Base-by-base conservation (phyloP, 371 early-diverging fungal species). In the Chytridium lagenaria region DNA sequence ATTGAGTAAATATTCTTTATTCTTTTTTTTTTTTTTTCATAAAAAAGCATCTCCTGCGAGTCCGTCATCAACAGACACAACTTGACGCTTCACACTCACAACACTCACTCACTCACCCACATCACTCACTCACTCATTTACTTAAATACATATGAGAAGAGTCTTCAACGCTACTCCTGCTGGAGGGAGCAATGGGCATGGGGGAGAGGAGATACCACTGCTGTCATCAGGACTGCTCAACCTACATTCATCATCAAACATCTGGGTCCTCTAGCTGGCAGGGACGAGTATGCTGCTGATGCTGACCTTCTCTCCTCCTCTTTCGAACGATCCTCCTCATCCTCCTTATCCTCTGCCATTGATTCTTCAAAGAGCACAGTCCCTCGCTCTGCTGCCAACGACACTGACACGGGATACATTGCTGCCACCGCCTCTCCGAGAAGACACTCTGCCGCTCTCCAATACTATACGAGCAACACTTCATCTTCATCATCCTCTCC, bases 231-330 rank as follows among this genome's bases (percentile, higher is more conserved):
- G 44, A 44, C 44, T 44, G 44, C 44, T 44, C 44, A 57, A 30
- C 57, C 57, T 7, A 57, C 57, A 5, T 7, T 57, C 57, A 57
- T 57, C 57, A 57, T 57, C 57, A 57, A 57, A 23, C 57, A 57
- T 57, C 26, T 57, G 15, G 57, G 57, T 30, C 57, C 57, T 7
- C 44, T 44, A 19, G 44, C 44, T 19, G 44, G 44, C 7, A 7
- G 44, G 19, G 44, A 44, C 19, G 44, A 44, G 19, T 44, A 12
- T 19, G 44, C 44, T 12, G 44, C 44, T n/a, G n/a, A n/a, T n/a
- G n/a, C n/a, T n/a, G n/a, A n/a, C n/a, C n/a, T n/a, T n/a, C n/a
- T n/a, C n/a, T n/a, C n/a, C n/a, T n/a, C n/a, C n/a, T n/a, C n/a
- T n/a, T n/a, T n/a, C n/a, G n/a, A n/a, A n/a, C n/a, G n/a, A 44